Percentiles rank a stretch among this genome's conserved stretches.
phyloP scores from a whole-genome alignment of 1,139 yeast species.

The Oligophagozyma castellii region DNA sequence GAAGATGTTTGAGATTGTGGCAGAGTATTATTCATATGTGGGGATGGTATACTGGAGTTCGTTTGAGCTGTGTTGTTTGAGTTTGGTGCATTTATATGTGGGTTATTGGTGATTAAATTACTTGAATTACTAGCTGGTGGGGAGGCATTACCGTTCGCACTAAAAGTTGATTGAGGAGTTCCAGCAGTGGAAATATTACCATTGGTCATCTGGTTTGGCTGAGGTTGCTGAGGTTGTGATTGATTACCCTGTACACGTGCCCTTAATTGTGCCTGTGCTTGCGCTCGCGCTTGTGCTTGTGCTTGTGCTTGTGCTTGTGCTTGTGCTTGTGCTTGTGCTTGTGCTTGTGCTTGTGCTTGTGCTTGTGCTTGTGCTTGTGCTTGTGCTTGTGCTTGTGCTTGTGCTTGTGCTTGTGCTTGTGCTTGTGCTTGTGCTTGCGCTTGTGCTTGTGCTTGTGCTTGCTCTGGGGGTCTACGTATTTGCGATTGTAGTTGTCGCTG shows the following conservation, averaged over 20 bases:
- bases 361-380: conserved; percentile 1
- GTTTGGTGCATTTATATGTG: too few species aligned
- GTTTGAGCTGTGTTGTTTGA: too few species aligned
- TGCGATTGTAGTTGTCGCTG: conserved; percentile 8
- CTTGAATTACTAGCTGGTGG: too few species aligned
- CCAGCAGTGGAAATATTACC: too few species aligned
- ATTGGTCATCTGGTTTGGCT: too few species aligned
- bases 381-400: conserved; percentile 6
- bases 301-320: neutral
- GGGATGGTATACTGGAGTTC: too few species aligned
- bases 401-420: conserved; percentile 5
- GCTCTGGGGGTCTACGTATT: conserved; percentile 9
- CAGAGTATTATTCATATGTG: too few species aligned
- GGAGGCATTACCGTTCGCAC: too few species aligned
- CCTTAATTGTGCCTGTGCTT: neutral
- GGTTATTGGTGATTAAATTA: too few species aligned
- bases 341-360: conserved; percentile 1
- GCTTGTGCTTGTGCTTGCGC: conserved; percentile 4
- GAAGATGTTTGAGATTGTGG: too few species aligned
- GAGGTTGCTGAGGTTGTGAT: neutral
- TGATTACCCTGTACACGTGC: neutral
- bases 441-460: neutral
- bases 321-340: conserved; percentile 3
- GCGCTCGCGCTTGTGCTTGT: neutral
- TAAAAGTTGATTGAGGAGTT: too few species aligned